A percentile compares a stretch with the other conserved stretches of the same genome.
Conservation (phyloP, 225 moss, liverwort and hornwort species). For the Lunularia cruciata region DNA sequence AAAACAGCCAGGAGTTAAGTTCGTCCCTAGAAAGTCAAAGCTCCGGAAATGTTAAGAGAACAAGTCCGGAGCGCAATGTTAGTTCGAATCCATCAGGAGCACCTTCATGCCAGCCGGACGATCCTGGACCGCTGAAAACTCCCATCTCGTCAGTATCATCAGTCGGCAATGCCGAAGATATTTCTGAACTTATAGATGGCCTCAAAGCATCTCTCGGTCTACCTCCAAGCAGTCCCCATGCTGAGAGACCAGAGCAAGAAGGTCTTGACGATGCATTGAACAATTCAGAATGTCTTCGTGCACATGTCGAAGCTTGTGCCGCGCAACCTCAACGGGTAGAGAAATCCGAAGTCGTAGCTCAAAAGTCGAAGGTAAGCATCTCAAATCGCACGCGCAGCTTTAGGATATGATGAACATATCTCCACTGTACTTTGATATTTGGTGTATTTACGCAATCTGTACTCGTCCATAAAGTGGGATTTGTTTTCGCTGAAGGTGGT, state of each 20-base stretch:
- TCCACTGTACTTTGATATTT: not conserved
- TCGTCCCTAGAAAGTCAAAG: not conserved
- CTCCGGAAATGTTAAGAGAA: too few species aligned
- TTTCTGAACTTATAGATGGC: slow-evolving; percentile 2
- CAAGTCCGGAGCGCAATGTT: too few species aligned
- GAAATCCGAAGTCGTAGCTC: not conserved
- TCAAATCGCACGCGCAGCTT: not conserved
- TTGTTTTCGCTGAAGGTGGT: slow-evolving; percentile 8
- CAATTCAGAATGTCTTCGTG: slow-evolving; percentile 28
- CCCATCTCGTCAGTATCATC: slow-evolving; percentile 13
- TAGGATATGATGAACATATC: not conserved
- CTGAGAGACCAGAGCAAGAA: slow-evolving; percentile 1
- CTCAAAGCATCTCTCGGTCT: not conserved
- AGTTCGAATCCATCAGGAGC: too few species aligned
- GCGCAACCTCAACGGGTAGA: slow-evolving; percentile 4
- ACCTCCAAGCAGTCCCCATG: not conserved
- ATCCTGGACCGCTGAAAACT: not conserved
- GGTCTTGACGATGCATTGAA: slow-evolving; percentile 1
- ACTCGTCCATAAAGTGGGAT: not conserved
- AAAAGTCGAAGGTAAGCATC: slow-evolving; percentile 22
- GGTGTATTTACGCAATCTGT: not conserved
- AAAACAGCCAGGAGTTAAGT: not conserved
- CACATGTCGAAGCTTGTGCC: not conserved
- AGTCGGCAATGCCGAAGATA: slow-evolving; percentile 12
- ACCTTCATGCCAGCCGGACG: not conserved